Evolutionary conservation across 2,329 filamentous ascomycete species (phyloP).

Genomic region (Samsoniella hepiali): DNA sequence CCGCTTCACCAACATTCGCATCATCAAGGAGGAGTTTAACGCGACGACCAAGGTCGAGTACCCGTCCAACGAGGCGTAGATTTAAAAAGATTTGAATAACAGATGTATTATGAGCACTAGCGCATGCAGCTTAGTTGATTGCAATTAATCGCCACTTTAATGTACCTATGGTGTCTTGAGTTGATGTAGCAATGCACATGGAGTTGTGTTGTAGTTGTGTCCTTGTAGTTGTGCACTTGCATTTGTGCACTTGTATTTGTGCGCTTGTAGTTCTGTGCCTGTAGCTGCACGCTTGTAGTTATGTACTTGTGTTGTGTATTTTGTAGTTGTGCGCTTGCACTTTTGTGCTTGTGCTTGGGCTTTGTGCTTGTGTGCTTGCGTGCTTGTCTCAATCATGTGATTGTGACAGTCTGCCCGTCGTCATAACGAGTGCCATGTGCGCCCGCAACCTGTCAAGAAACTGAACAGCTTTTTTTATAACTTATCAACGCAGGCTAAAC

Average conservation of each 20-base stretch:
- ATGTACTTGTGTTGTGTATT: too few species aligned
- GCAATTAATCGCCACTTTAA: not conserved
- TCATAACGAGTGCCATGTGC: not conserved
- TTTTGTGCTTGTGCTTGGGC: too few species aligned
- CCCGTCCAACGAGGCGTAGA: conserved; percentile 65
- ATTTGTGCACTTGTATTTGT: not conserved
- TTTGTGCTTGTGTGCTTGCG: too few species aligned
- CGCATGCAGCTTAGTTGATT: conserved; percentile 11
- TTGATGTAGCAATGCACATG: not conserved
- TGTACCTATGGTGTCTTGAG: not conserved
- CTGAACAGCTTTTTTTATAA: not conserved
- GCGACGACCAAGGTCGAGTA: conserved; percentile 62
- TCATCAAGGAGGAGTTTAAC: conserved; percentile 73
- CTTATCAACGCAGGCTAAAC: conserved; percentile 12
- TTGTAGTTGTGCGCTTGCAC: too few species aligned
- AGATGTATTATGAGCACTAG: conserved; percentile 17
- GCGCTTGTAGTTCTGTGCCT: too few species aligned
- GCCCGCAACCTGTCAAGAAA: not conserved
- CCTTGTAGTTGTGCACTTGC: not conserved
- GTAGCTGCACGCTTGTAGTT: too few species aligned
- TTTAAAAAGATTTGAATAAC: conserved; percentile 6
- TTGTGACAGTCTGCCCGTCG: too few species aligned
- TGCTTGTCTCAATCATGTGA: too few species aligned
- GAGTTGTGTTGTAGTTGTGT: not conserved
- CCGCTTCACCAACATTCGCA: conserved; percentile 64